Evolutionary conservation across 805 yeast species (phyloP).

Genomic region (Tetrapisispora taiwanensis): DNA sequence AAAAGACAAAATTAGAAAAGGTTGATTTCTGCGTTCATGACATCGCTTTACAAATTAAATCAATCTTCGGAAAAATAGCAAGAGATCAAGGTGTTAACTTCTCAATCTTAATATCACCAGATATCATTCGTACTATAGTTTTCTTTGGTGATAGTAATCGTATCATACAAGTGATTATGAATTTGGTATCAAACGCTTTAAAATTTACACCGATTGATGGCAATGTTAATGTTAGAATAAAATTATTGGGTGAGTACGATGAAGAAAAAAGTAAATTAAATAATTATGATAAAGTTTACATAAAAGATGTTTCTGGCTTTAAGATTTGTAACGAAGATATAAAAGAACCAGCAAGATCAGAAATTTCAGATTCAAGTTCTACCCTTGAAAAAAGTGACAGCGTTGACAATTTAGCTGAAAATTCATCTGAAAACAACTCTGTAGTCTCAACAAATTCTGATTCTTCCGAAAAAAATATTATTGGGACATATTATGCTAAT

Average conservation of each 20-base stretch:
- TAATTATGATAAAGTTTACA: slow-evolving; percentile 38
- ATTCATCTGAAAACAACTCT: slow-evolving; percentile 2
- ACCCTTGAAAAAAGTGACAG: too few relatives aligned
- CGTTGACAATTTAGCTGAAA: slow-evolving; percentile 2
- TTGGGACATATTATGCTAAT: not conserved
- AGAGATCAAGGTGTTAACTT: slow-evolving; percentile 65
- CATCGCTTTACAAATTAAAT: slow-evolving; percentile 72
- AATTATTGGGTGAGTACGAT: slow-evolving; percentile 64
- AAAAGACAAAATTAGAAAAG: slow-evolving; percentile 72
- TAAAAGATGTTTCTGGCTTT: slow-evolving; percentile 20
- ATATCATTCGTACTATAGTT: slow-evolving; percentile 48
- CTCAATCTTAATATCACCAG: slow-evolving; percentile 53
- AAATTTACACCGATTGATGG: slow-evolving; percentile 92
- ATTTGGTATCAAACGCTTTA: slow-evolving; percentile 78
- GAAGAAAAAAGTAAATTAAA: slow-evolving; percentile 34
- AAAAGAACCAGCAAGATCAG: not conserved
- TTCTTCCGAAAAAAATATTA: slow-evolving; percentile 36
- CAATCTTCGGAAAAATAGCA: slow-evolving; percentile 76
- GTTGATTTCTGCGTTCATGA: slow-evolving; percentile 72
- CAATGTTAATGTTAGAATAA: slow-evolving; percentile 53
- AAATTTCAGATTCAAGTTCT: not conserved
- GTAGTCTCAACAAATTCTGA: slow-evolving; percentile 21
- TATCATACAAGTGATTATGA: slow-evolving; percentile 86
- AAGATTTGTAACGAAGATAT: not conserved
- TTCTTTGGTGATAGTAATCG: slow-evolving; percentile 83